Evolutionary conservation across 495 filamentous ascomycete species (phyloP).

Genomic region (Ramalina peruviana): DNA sequence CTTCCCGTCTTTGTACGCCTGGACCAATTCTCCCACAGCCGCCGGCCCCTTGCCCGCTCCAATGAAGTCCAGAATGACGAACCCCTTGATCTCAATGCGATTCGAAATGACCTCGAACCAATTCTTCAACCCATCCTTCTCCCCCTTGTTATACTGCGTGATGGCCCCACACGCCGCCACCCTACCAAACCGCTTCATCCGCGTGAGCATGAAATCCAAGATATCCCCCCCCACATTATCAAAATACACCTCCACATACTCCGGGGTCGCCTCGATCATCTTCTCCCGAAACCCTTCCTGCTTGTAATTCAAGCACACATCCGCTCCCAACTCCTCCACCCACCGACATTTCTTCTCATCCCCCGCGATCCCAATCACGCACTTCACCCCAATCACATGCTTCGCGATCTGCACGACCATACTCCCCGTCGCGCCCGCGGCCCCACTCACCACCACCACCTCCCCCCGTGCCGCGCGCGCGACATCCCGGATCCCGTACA

Average conservation of each 20-base stretch:
- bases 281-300: slow-evolving; percentile 38
- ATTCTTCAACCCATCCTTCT: slow-evolving; percentile 28
- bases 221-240: slow-evolving; percentile 62
- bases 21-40: slow-evolving; percentile 21
- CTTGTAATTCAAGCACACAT: slow-evolving; percentile 59
- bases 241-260: slow-evolving; percentile 52
- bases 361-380: slow-evolving; percentile 41
- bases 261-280: slow-evolving; percentile 44
- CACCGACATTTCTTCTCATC: slow-evolving; percentile 51
- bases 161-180: slow-evolving; percentile 50
- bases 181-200: slow-evolving; percentile 39
- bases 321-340: slow-evolving; percentile 48
- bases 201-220: slow-evolving; percentile 43
- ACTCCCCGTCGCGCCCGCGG: slow-evolving; percentile 32
- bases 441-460: slow-evolving; percentile 34
- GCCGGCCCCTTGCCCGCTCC: slow-evolving; percentile 6
- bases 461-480: slow-evolving; percentile 24
- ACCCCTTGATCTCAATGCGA: slow-evolving; percentile 43
- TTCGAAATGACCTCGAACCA: slow-evolving; percentile 38
- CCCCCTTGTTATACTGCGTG: slow-evolving; percentile 31
- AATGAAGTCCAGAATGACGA: slow-evolving; percentile 45
- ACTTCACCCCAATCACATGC: slow-evolving; percentile 37
- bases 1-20: slow-evolving; percentile 39
- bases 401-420: slow-evolving; percentile 40
- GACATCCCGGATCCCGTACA: slow-evolving; percentile 34